Conservation (phyloP, 768 basidiomycete species). For the Leccinum obscurum region DNA sequence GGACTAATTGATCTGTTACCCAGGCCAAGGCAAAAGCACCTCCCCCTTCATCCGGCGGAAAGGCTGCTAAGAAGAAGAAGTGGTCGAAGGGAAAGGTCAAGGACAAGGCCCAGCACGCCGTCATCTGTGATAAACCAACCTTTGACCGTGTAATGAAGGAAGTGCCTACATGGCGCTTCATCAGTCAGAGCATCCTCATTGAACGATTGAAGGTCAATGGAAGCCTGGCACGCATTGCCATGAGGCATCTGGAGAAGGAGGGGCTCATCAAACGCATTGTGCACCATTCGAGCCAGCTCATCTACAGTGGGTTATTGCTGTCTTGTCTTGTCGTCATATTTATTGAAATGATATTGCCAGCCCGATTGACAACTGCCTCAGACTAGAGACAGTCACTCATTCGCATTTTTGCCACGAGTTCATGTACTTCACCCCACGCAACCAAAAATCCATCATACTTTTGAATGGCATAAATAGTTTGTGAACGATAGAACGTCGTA, state of each 20-base stretch:
- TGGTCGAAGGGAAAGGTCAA: slow-evolving; percentile 99
- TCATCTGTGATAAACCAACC: slow-evolving; percentile 90
- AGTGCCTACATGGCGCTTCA: slow-evolving; percentile 98
- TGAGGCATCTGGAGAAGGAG: slow-evolving; percentile 91
- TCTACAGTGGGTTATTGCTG: slow-evolving; percentile 78
- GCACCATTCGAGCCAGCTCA: slow-evolving; percentile 90
- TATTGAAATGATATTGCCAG: slow-evolving; percentile 24
- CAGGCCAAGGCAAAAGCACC: slow-evolving; percentile 81
- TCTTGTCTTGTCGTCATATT: not conserved
- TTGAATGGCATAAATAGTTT: slow-evolving; percentile 18
- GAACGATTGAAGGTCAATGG: slow-evolving; percentile 98
- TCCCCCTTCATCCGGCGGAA: slow-evolving; percentile 67
- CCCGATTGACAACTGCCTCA: slow-evolving; percentile 44
- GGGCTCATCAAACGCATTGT: slow-evolving; percentile 94
- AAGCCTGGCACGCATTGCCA: slow-evolving; percentile 87
- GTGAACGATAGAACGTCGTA: not conserved
- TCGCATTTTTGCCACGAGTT: slow-evolving; percentile 29
- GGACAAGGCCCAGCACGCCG: slow-evolving; percentile 99
- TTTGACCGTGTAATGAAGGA: slow-evolving; percentile 97
- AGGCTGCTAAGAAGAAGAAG: slow-evolving; percentile 99
- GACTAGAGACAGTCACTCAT: slow-evolving; percentile 34
- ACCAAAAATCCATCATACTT: slow-evolving; percentile 26
- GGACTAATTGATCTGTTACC: slow-evolving; percentile 19
- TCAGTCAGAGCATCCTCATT: slow-evolving; percentile 97
- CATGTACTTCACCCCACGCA: slow-evolving; percentile 39